These are phyloP conservation scores for Candida chilensis DNA, from an alignment of 805 yeast genomes.

Conservation along the genomic window DNA sequence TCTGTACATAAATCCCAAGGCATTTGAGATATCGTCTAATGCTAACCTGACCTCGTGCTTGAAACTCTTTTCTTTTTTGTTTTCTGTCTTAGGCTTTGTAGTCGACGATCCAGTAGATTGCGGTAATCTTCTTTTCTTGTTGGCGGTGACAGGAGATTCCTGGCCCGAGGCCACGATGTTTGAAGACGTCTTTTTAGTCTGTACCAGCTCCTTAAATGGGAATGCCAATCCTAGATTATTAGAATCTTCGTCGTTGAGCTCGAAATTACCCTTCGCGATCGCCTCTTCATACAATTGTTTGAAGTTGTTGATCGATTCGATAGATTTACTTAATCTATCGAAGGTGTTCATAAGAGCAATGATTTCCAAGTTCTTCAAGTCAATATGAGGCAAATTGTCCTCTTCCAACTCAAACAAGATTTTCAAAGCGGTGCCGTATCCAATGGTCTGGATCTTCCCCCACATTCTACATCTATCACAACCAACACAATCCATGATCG, in stretches of 20 bases:
- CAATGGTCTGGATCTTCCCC: conserved; percentile 97
- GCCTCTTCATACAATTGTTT: conserved; percentile 39
- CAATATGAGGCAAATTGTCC: conserved; percentile 33
- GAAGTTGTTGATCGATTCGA: conserved; percentile 67
- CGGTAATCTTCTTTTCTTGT: conserved; percentile 7
- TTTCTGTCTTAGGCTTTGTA: too few species aligned
- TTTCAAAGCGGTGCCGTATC: conserved; percentile 95
- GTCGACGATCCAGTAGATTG: too few species aligned
- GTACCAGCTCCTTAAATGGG: background rate
- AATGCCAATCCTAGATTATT: background rate
- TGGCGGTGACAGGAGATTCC: conserved; percentile 8
- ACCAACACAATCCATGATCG: conserved; percentile 96
- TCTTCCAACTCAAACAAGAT: conserved; percentile 71
- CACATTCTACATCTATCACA: conserved; percentile 96
- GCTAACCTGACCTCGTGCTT: conserved; percentile 18
- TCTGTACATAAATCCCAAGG: conserved; percentile 50
- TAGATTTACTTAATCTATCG: conserved; percentile 82
- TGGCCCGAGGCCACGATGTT: background rate
- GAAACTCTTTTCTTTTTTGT: conserved; percentile 2
- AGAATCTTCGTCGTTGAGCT: conserved; percentile 4
- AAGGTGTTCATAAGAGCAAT: conserved; percentile 89
- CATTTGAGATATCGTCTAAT: conserved; percentile 41
- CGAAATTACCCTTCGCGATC: conserved; percentile 12
- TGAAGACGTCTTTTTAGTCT: conserved; percentile 1
- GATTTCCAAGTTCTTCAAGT: conserved; percentile 69